phyloP scores from a whole-genome alignment of 2,329 filamentous ascomycete genomes.

The Rhynchosporium secalis region DNA sequence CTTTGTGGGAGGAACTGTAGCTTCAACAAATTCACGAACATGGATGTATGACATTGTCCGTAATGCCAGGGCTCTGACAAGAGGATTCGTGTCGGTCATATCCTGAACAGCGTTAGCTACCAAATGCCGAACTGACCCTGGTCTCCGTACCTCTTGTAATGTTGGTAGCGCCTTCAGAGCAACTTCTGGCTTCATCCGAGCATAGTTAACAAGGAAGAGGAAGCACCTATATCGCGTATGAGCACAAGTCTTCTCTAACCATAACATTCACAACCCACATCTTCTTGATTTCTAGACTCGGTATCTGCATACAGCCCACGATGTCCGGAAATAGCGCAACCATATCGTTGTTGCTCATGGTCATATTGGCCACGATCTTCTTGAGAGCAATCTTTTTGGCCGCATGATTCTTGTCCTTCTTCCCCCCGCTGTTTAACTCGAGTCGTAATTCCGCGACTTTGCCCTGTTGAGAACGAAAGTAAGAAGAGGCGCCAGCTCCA shows the following conservation, averaged over 20 bases:
- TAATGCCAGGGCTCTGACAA: slow-evolving; percentile 87
- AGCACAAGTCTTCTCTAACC: slow-evolving; percentile 25
- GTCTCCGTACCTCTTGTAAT: slow-evolving; percentile 66
- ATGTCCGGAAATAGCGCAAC: slow-evolving; percentile 94
- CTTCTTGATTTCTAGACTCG: slow-evolving; percentile 97
- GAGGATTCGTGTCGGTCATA: slow-evolving; percentile 88
- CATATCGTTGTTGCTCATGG: slow-evolving; percentile 99
- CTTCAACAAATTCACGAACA: slow-evolving; percentile 91
- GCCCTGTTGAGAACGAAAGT: slow-evolving; percentile 66
- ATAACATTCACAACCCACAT: slow-evolving; percentile 63
- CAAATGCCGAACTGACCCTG: neutral
- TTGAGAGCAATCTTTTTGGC: slow-evolving; percentile 97
- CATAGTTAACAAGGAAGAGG: slow-evolving; percentile 95
- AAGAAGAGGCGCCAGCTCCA: slow-evolving; percentile 36
- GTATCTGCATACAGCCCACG: slow-evolving; percentile 91
- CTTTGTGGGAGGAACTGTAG: slow-evolving; percentile 82
- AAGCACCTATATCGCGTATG: slow-evolving; percentile 71
- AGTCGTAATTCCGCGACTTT: slow-evolving; percentile 96
- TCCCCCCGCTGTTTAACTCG: slow-evolving; percentile 89
- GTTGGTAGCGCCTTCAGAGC: slow-evolving; percentile 90
- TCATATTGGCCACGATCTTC: slow-evolving; percentile 99
- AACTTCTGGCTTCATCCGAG: slow-evolving; percentile 89
- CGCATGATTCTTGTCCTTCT: slow-evolving; percentile 96
- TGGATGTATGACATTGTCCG: slow-evolving; percentile 98
- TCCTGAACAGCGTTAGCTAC: slow-evolving; percentile 55